These are phyloP conservation scores for Cornus florida DNA, from an alignment of 148 eudicot genomes.

Conservation along the genomic window DNA sequence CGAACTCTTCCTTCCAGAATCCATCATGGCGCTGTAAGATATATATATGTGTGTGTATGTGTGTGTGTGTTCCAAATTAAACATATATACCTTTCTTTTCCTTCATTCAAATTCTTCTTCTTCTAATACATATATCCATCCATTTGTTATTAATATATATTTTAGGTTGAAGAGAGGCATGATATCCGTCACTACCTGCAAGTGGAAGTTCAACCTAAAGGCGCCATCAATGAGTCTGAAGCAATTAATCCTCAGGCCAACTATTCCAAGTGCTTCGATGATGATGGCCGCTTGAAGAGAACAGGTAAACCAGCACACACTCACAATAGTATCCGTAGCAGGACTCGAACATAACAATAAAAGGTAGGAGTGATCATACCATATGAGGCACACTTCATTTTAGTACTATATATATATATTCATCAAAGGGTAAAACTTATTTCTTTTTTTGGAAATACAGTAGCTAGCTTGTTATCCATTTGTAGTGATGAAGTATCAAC, in stretches of 20 bases:
- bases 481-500: no score
- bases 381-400: no score
- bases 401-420: no score
- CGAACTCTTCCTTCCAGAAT: slow-evolving; percentile 40
- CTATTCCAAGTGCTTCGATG: slow-evolving; percentile 37
- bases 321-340: no score
- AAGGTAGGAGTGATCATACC: no score
- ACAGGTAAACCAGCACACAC: slow-evolving; percentile 20
- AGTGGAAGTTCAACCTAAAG: slow-evolving; percentile 31
- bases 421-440: no score
- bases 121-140: background rate
- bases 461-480: no score
- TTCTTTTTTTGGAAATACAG: no score
- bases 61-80: no score
- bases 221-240: slow-evolving; percentile 6
- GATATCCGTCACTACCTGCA: slow-evolving; percentile 35
- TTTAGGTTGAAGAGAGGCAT: slow-evolving; percentile 36
- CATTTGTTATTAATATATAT: background rate
- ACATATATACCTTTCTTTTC: no score
- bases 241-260: slow-evolving; percentile 25
- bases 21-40: slow-evolving; percentile 27
- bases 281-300: slow-evolving; percentile 35
- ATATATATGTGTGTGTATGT: background rate
- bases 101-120: background rate
- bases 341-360: no score